These are phyloP conservation scores for Fusarium virguliforme DNA, from an alignment of 2,329 filamentous ascomycete species.

Conservation along the genomic window DNA sequence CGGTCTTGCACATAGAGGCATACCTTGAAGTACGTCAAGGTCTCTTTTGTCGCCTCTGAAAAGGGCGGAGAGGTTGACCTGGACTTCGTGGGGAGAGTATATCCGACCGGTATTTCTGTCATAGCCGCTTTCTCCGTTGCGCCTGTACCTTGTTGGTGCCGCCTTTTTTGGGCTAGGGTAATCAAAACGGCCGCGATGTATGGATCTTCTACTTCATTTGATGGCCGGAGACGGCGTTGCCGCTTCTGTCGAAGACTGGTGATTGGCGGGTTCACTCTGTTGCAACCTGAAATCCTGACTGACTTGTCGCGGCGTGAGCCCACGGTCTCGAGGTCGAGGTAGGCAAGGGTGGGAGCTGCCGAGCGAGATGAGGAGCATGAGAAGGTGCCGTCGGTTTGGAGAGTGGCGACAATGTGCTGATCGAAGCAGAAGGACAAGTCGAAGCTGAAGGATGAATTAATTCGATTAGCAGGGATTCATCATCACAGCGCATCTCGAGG, in stretches of 20 bases:
- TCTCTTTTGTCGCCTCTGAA: slow-evolving; percentile 3
- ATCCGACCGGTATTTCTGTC: neutral
- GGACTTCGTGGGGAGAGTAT: neutral
- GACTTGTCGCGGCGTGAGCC: neutral
- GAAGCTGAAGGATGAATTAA: neutral
- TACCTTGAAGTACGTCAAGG: slow-evolving; percentile 12
- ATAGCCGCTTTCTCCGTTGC: neutral
- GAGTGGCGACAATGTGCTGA: neutral
- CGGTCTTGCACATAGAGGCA: slow-evolving; percentile 4
- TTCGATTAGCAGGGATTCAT: slow-evolving; percentile 2
- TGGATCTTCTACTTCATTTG: slow-evolving; percentile 21
- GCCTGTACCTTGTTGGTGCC: neutral
- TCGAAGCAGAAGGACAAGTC: neutral
- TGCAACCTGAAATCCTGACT: neutral
- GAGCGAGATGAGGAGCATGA: neutral
- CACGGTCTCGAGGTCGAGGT: neutral
- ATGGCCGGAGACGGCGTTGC: slow-evolving; percentile 16
- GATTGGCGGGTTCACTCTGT: slow-evolving; percentile 11
- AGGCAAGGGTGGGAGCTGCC: slow-evolving; percentile 5
- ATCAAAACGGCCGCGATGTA: slow-evolving; percentile 23
- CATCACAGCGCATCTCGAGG: neutral
- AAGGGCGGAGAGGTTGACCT: slow-evolving; percentile 6
- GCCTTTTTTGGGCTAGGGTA: slow-evolving; percentile 18
- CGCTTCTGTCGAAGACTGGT: slow-evolving; percentile 5
- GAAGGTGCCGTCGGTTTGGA: slow-evolving; percentile 6